Evolutionary conservation across 2,329 filamentous ascomycete genomes (phyloP), one percentile per base, ranked within the genome.

Genomic region (Pseudogymnoascus sp.): DNA sequence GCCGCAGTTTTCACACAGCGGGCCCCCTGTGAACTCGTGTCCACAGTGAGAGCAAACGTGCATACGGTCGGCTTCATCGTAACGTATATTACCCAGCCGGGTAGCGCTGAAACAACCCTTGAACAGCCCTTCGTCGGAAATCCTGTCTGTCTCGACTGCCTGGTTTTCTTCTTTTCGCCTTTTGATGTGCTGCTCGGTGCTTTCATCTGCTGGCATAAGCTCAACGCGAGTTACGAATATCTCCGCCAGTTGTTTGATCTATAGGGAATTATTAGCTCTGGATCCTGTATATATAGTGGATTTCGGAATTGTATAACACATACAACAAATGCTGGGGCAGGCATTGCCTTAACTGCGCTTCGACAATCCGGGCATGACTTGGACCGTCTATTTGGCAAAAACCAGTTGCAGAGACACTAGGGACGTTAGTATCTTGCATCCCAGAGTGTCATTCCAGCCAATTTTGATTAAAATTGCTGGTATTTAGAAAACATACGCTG

Each of bases 321-420:
- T 72, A 85, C 82, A 42, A 88, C 72, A 69, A 86, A 89, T 40
- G 86, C 84, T 27, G 86, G 86, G 6, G 84, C 82, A 0, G 86
- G 86, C 66, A 82, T 75, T 29, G 81, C 74, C 65, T 77, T 80
- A 62, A 88, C 82, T 36, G 77, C 74, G 3, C 81, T 77, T 64
- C 87, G 80, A 70, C 87, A 89, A 71, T 88, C 85, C 13, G 87
- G 87, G 72, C 87, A 89, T 67, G 85, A 86, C 71, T 86, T 87
- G 68, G 82, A 84, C 45, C 74, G 74, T 69, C 75, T 80, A 67
- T 81, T 68, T 15, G 71, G 69, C 18, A 70, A 62, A 60, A 75
- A 74, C 73, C 68, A 74, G 64, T 67, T 74, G 37, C 72, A 72
- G 33, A 75, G 65, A 63, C 73, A 75, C 69, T 71, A 27, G 52